These are phyloP conservation scores for Termitomyces sp. DNA, from an alignment of 768 basidiomycete genomes.

Conservation along the genomic window DNA sequence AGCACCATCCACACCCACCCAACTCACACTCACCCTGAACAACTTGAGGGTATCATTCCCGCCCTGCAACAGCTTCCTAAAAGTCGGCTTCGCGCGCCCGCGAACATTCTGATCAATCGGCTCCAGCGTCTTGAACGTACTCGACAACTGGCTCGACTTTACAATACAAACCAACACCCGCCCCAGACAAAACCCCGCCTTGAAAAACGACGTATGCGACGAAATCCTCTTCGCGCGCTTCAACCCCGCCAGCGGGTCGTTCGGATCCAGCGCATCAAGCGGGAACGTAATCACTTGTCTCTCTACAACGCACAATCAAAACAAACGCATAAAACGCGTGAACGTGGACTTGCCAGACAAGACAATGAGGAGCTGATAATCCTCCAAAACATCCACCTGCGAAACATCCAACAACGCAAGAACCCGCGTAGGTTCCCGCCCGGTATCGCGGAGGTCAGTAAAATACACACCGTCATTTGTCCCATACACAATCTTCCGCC, in stretches of 20 bases:
- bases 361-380: slow-evolving; percentile 93
- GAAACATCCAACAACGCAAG: slow-evolving; percentile 83
- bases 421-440: slow-evolving; percentile 84
- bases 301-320: slow-evolving; percentile 48
- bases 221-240: slow-evolving; percentile 95
- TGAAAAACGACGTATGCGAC: slow-evolving; percentile 96
- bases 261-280: slow-evolving; percentile 83
- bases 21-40: slow-evolving; percentile 61
- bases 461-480: slow-evolving; percentile 97
- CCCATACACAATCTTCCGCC: slow-evolving; percentile 88
- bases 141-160: slow-evolving; percentile 90
- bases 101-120: slow-evolving; percentile 87
- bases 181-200: slow-evolving; percentile 88
- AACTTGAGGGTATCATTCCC: slow-evolving; percentile 90
- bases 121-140: slow-evolving; percentile 95
- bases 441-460: slow-evolving; percentile 74
- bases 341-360: slow-evolving; percentile 67
- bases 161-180: slow-evolving; percentile 93
- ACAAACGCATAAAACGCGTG: no score
- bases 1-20: no score
- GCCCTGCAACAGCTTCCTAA: slow-evolving; percentile 90
- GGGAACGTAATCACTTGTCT: slow-evolving; percentile 96
- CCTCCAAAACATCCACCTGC: slow-evolving; percentile 95
- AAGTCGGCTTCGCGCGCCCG: slow-evolving; percentile 82
- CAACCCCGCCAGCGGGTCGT: slow-evolving; percentile 85